These are phyloP conservation scores for Ulota crispa DNA, from an alignment of 225 moss, liverwort and hornwort species.

Conservation along the genomic window DNA sequence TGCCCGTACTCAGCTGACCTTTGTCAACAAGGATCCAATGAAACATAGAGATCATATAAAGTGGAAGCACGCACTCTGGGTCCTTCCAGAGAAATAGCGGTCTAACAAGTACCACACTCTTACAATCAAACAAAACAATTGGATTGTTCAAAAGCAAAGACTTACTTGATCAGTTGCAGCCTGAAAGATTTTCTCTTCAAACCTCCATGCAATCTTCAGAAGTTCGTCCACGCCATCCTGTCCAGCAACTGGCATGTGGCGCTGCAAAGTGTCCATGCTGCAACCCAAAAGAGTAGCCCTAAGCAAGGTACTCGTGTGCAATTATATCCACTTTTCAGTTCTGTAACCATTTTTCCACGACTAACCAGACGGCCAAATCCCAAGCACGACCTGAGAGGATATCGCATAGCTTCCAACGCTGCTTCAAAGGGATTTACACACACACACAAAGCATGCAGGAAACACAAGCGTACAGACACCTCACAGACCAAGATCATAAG, in stretches of 20 bases:
- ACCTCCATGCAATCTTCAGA: constrained; percentile 67
- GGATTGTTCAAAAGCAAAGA: neutral
- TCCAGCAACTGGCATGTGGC: constrained; percentile 71
- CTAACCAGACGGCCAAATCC: neutral
- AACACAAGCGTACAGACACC: neutral
- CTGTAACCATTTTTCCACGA: neutral
- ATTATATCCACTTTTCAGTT: neutral
- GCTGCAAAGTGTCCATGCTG: constrained; percentile 83
- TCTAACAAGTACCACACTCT: neutral
- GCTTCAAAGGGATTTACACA: neutral
- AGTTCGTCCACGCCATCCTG: constrained; percentile 69
- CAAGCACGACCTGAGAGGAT: neutral
- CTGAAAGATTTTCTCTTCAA: constrained; percentile 76
- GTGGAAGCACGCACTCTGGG: neutral
- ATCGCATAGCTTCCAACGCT: neutral
- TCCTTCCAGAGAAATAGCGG: neutral
- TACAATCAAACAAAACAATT: neutral
- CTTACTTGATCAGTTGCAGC: constrained; percentile 70
- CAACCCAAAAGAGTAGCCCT: neutral
- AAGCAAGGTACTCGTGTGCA: neutral
- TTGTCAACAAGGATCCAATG: neutral
- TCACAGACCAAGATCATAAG: neutral
- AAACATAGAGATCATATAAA: neutral
- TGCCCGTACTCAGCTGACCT: neutral
- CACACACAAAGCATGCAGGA: neutral